Percentiles rank a stretch among this genome's conserved stretches.
phyloP scores from a whole-genome alignment of 306 rosid genomes.

The Malus asiatica region DNA sequence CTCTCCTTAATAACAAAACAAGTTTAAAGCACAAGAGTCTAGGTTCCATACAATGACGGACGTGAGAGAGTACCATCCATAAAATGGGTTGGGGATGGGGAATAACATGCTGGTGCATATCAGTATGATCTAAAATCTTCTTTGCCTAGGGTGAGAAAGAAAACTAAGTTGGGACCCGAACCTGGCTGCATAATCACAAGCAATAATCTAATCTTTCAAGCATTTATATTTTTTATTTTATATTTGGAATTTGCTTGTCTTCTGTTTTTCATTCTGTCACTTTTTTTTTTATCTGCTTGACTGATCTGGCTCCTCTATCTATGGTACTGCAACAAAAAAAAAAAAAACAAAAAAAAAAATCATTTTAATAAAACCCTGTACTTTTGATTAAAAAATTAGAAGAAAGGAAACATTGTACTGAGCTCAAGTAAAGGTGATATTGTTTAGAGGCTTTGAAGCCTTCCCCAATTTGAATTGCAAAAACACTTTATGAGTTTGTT shows the following conservation, averaged over 20 bases:
- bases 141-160: neutral
- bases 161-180: neutral
- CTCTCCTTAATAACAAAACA: too few relatives aligned
- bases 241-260: neutral
- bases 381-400: neutral
- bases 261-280: neutral
- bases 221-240: neutral
- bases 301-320: neutral
- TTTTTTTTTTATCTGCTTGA: neutral
- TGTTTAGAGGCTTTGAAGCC: neutral
- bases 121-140: neutral
- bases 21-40: too few relatives aligned
- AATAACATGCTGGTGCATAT: neutral
- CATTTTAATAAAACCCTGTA: neutral
- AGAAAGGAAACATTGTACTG: neutral
- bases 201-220: neutral
- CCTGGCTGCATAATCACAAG: neutral
- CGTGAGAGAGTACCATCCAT: too few relatives aligned
- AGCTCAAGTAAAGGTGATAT: neutral
- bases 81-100: too few relatives aligned
- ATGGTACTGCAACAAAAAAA: neutral
- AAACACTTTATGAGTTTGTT: neutral
- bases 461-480: neutral
- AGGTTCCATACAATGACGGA: too few relatives aligned
- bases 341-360: too few relatives aligned